phyloP scores from a whole-genome alignment of 2,329 filamentous ascomycete genomes.

The Pleomassaria siparia region DNA sequence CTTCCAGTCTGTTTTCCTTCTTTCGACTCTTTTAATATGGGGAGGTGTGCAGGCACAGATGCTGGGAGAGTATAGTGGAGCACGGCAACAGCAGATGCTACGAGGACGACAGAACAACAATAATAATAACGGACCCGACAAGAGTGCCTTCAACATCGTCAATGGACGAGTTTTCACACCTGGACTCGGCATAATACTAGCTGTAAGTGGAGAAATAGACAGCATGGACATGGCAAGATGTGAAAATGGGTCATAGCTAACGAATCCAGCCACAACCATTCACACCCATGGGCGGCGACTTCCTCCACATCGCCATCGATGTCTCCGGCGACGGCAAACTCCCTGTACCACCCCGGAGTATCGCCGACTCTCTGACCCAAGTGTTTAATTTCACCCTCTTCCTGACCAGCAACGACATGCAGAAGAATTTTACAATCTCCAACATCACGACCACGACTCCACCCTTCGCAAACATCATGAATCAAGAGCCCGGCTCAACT shows the following conservation, averaged over 20 bases:
- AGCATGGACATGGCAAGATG: background rate
- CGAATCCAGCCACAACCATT: constrained; percentile 37
- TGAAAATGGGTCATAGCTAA: background rate
- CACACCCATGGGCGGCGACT: constrained; percentile 44
- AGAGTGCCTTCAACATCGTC: constrained; percentile 56
- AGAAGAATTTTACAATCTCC: constrained; percentile 68
- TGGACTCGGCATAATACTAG: constrained; percentile 66
- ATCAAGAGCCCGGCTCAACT: constrained; percentile 65
- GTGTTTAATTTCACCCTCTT: constrained; percentile 69
- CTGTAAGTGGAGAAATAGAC: constrained; percentile 36
- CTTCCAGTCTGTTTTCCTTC: constrained; percentile 13
- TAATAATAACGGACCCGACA: constrained; percentile 14
- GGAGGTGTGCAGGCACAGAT: constrained; percentile 26
- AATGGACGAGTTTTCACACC: constrained; percentile 71
- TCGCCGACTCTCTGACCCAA: constrained; percentile 55
- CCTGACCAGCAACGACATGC: constrained; percentile 63
- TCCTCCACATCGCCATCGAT: constrained; percentile 66
- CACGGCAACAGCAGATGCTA: constrained; percentile 9
- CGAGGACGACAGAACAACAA: constrained; percentile 14
- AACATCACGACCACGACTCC: constrained; percentile 58
- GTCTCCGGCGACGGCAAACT: constrained; percentile 67
- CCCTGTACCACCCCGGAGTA: constrained; percentile 57
- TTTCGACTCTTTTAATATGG: constrained; percentile 20
- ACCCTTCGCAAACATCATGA: constrained; percentile 64
- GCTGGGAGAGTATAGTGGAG: constrained; percentile 23